Evolutionary conservation across 129 eudicot genomes (phyloP).

Genomic region (Lonicera japonica): DNA sequence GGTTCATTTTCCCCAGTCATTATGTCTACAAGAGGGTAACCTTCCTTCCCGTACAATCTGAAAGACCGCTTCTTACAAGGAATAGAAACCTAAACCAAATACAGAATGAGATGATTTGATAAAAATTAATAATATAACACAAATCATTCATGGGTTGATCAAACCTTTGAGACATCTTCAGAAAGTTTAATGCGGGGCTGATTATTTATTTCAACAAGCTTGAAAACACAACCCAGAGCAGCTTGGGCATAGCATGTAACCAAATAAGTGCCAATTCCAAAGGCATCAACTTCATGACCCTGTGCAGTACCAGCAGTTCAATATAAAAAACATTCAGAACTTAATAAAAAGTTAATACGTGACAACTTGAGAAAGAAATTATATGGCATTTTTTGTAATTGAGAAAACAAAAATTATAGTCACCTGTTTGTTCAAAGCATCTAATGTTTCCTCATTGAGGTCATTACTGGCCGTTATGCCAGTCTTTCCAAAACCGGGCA

Average conservation of each 20-base stretch:
- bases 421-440: slow-evolving; percentile 97
- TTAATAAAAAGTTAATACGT: background rate
- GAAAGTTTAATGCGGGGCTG: slow-evolving; percentile 97
- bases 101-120: background rate
- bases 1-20: slow-evolving; percentile 97
- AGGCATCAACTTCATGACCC: slow-evolving; percentile 97
- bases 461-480: slow-evolving; percentile 90
- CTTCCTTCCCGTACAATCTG: slow-evolving; percentile 96
- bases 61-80: slow-evolving; percentile 90
- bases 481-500: slow-evolving; percentile 66
- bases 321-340: background rate
- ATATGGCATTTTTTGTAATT: background rate
- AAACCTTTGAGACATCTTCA: slow-evolving; percentile 95
- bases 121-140: background rate
- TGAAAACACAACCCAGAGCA: slow-evolving; percentile 94
- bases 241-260: slow-evolving; percentile 98
- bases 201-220: slow-evolving; percentile 91
- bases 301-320: slow-evolving; percentile 20
- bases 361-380: background rate
- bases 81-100: slow-evolving; percentile 72
- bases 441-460: slow-evolving; percentile 97
- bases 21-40: slow-evolving; percentile 89
- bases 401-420: background rate
- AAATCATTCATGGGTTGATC: slow-evolving; percentile 6
- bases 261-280: slow-evolving; percentile 90